These are phyloP conservation scores for Sequoiadendron giganteum DNA, from an alignment of 75 land plant genomes.

Conservation along the genomic window DNA sequence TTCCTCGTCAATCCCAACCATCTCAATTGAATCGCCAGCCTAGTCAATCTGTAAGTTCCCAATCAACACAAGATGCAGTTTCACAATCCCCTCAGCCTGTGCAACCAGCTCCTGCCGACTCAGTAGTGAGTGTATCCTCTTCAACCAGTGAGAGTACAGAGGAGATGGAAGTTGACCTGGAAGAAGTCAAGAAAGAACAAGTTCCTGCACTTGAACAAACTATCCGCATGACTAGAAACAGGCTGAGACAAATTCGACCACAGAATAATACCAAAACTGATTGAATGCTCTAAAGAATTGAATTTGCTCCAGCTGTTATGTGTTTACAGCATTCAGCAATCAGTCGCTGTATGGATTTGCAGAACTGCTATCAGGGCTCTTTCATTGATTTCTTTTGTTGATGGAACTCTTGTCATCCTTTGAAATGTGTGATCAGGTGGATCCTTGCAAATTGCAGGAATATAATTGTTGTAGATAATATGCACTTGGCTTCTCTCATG, in stretches of 20 bases:
- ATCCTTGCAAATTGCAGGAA: background rate
- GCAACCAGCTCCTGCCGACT: background rate
- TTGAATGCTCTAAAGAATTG: background rate
- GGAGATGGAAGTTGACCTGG: conserved; percentile 12
- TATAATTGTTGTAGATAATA: background rate
- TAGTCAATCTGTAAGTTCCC: background rate
- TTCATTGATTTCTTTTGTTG: background rate
- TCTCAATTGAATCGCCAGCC: background rate
- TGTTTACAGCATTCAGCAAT: background rate
- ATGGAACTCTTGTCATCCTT: background rate
- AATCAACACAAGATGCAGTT: background rate
- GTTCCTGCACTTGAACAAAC: background rate
- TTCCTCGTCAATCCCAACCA: conserved; percentile 1
- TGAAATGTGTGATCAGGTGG: background rate
- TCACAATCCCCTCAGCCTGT: background rate
- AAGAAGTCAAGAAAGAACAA: background rate
- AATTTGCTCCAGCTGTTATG: background rate
- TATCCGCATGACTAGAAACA: conserved; percentile 11
- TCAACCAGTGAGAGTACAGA: conserved; percentile 3
- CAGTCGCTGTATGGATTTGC: background rate
- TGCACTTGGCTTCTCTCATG: background rate
- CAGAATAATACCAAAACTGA: background rate
- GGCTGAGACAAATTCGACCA: background rate
- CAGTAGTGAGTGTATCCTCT: background rate
- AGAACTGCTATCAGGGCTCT: background rate